Conservation (phyloP, 805 yeast genomes). For the Grigorovia yakushimaensis region DNA sequence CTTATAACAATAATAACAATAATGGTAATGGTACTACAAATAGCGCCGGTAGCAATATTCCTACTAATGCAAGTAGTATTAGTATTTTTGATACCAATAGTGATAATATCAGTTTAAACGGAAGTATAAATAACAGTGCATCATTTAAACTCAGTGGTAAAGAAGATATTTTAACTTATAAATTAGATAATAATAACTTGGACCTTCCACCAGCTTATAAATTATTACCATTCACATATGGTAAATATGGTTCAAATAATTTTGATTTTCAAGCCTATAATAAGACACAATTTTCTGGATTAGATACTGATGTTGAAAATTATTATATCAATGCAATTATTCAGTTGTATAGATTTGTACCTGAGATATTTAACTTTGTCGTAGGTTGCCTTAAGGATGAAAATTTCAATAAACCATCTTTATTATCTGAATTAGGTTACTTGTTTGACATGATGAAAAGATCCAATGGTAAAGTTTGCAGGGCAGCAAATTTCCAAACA, state of each 20-base stretch:
- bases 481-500: constrained; percentile 69
- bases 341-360: constrained; percentile 70
- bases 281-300: constrained; percentile 62
- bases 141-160: constrained; percentile 11
- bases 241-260: constrained; percentile 86
- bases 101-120: background rate
- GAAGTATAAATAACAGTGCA: background rate
- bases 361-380: constrained; percentile 59
- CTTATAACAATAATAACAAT: constrained; percentile 2
- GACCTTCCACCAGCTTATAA: constrained; percentile 66
- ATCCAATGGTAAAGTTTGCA: constrained; percentile 68
- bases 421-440: constrained; percentile 78
- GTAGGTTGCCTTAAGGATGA: constrained; percentile 47
- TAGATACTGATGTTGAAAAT: constrained; percentile 81
- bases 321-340: constrained; percentile 68
- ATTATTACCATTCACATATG: constrained; percentile 67
- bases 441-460: constrained; percentile 84
- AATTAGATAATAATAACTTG: constrained; percentile 24
- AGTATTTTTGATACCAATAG: background rate
- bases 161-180: constrained; percentile 13
- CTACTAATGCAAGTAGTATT: background rate
- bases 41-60: background rate
- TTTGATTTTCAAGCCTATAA: constrained; percentile 86
- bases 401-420: constrained; percentile 36
- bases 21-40: constrained; percentile 3